Base-by-base conservation (phyloP, 225 moss, liverwort and hornwort species). In the Pseudisothecium myosuroides region DNA sequence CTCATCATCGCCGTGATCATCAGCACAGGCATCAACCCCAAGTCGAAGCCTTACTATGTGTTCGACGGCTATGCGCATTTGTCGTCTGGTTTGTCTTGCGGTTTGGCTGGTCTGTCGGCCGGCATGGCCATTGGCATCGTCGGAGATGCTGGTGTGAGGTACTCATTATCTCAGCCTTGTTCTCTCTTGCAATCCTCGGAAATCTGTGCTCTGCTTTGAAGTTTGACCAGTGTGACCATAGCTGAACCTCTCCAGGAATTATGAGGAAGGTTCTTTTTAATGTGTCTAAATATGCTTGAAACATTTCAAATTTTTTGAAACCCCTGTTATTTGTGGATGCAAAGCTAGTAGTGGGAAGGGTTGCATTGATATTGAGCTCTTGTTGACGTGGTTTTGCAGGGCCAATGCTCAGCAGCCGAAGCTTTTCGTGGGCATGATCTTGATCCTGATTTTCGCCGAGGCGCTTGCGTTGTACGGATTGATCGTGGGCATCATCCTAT, bases 51-150 rank as follows among this genome's bases (percentile, higher is more conserved):
- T 4, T 94, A 94, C 91, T 91, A 89, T 22, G 90, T 92, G 66
- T 94, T 92, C 52, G 90, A 92, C 65, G 93, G 92, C 61, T 93
- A 90, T 41, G 90, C 92, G 28, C 93, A 93, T 52, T 83, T 93
- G 81, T 90, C 93, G 6, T 93, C 93, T 7, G 93, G 93, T 27
- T 72, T 92, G 88, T 92, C 92, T 58, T 93, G 92, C 83, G 92
- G 92, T 7, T 63, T 93, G 87, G 96, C 97, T 4, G 96, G 97
- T 49, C 87, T 97, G 11, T 96, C 96, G 3, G 97, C 96, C 50
- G 97, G 97, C 75, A 97, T 97, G 97, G 96, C 97, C 64, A 97
- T 97, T 50, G 96, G 97, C 56, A 96, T 97, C 83, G 96, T 97
- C 2, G 97, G 95, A 59, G 96, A 97, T 69, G 97, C 96, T 7